Evolutionary conservation across 306 rosid genomes (phyloP).

Genomic region (Luffa aegyptiaca): DNA sequence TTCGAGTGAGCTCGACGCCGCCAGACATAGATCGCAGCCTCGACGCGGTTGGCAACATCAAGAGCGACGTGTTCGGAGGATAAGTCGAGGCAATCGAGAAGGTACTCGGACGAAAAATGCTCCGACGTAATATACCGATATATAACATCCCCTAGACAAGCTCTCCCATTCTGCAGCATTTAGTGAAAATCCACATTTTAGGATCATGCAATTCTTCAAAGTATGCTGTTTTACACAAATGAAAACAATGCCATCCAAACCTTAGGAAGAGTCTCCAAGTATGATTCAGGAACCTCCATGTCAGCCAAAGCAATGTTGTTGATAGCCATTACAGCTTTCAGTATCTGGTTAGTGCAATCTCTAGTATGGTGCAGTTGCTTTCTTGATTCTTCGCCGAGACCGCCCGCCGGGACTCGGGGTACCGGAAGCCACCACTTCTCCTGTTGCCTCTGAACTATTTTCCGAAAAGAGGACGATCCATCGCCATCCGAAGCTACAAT

Average conservation of each 20-base stretch:
- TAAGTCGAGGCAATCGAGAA: conserved; percentile 86
- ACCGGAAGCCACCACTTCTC: conserved; percentile 99
- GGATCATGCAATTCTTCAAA: not conserved
- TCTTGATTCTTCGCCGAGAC: conserved; percentile 63
- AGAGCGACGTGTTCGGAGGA: conserved; percentile 91
- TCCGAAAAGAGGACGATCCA: conserved; percentile 75
- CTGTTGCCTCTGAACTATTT: conserved; percentile 66
- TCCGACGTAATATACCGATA: conserved; percentile 83
- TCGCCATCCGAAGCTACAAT: conserved; percentile 57
- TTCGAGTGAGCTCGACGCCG: conserved; percentile 60
- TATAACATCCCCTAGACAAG: conserved; percentile 78
- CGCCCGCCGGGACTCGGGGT: conserved; percentile 74
- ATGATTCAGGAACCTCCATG: conserved; percentile 88
- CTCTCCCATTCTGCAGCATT: conserved; percentile 68
- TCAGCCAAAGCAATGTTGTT: conserved; percentile 64
- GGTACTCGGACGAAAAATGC: conserved; percentile 60
- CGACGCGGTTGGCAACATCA: conserved; percentile 85
- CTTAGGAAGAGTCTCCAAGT: conserved; percentile 79
- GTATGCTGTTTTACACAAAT: not conserved
- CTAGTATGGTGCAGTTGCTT: conserved; percentile 70
- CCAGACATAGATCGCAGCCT: conserved; percentile 82
- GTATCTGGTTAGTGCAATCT: conserved; percentile 69
- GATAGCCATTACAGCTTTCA: conserved; percentile 86
- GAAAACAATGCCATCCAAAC: conserved; percentile 18
- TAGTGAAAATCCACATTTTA: not conserved